Base-by-base conservation (phyloP, 1,139 yeast genomes). In the Geotrichum phurueaensis region DNA sequence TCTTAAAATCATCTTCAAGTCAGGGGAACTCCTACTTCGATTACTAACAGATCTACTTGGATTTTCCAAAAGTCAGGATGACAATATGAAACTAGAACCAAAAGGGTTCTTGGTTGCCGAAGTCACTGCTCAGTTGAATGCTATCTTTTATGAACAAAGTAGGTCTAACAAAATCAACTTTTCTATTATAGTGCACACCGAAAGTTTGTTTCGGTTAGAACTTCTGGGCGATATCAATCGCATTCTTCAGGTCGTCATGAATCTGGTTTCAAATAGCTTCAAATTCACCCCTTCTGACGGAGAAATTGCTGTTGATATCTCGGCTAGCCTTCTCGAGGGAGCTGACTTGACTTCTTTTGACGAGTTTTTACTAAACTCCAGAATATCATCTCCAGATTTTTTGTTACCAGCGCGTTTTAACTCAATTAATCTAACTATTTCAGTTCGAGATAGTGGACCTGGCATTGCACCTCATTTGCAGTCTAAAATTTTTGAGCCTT, bases 241-340 rank as follows among this genome's bases (percentile, higher is more conserved):
- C 70, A 89, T 94, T 57, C 84, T 91, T 62, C 99, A 94, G 73
- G 87, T 94, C 62, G 87, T 92, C 2, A 92, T 94, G 91, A 94
- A 94, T 68, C 77, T 94, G 62, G 95, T 92, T 7, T 88, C 96
- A 22, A 92, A 90, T 73, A 86, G 96, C 1, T 78, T 94, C 65
- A 94, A 94, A 70, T 94, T 94, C 68, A 92, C 98, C 0, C 97
- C 97, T 0, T 86, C 85, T 23, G 90, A 89, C 65, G 98, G 98
- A 0, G 79, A 82, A 20, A 96, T 94, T 15, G 81, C 81, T 39
- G 94, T 91, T 3, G 73, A 79, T 0, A 83, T 89, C 12, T 63
- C 66, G 2, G 65, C 62, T 1, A 18, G 51, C 6, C 43, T 22
- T 12, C 18, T 13, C n/a, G 23, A 22, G 3, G 36, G 29, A 12